Evolutionary conservation across 2,329 filamentous ascomycete species (phyloP).

Genomic region (Lachnellula suecica): DNA sequence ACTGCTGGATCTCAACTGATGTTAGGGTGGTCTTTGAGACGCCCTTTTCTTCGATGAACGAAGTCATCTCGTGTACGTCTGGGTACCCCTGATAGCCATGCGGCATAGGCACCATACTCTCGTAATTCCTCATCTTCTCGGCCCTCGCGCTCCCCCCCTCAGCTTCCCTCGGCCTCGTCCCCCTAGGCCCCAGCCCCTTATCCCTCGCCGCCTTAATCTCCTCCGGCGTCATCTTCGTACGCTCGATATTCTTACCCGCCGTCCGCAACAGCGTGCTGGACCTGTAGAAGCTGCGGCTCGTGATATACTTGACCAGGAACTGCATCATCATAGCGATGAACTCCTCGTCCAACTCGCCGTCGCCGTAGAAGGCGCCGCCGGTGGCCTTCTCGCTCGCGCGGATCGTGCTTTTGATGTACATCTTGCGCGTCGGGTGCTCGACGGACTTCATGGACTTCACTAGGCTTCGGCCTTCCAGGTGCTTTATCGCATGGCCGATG

Average conservation of each 20-base stretch:
- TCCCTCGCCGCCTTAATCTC: slow-evolving; percentile 34
- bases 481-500: slow-evolving; percentile 79
- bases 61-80: slow-evolving; percentile 75
- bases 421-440: slow-evolving; percentile 87
- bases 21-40: slow-evolving; percentile 69
- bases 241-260: slow-evolving; percentile 52
- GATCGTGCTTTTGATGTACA: slow-evolving; percentile 89
- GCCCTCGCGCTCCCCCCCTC: slow-evolving; percentile 18
- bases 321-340: slow-evolving; percentile 78
- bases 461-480: slow-evolving; percentile 76
- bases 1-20: slow-evolving; percentile 77
- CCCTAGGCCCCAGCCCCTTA: slow-evolving; percentile 22
- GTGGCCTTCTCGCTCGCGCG: slow-evolving; percentile 86
- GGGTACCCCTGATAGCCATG: slow-evolving; percentile 76
- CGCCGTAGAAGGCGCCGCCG: slow-evolving; percentile 92
- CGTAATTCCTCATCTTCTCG: slow-evolving; percentile 7
- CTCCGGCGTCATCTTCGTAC: slow-evolving; percentile 45
- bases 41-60: slow-evolving; percentile 65
- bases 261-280: slow-evolving; percentile 36
- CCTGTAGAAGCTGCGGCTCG: slow-evolving; percentile 67
- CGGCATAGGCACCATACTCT: slow-evolving; percentile 47
- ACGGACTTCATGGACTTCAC: slow-evolving; percentile 91
- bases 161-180: slow-evolving; percentile 4
- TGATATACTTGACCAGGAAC: slow-evolving; percentile 72
- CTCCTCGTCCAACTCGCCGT: slow-evolving; percentile 83